Base-by-base conservation (phyloP, 2,329 filamentous ascomycete genomes). In the Metarhizium album region DNA sequence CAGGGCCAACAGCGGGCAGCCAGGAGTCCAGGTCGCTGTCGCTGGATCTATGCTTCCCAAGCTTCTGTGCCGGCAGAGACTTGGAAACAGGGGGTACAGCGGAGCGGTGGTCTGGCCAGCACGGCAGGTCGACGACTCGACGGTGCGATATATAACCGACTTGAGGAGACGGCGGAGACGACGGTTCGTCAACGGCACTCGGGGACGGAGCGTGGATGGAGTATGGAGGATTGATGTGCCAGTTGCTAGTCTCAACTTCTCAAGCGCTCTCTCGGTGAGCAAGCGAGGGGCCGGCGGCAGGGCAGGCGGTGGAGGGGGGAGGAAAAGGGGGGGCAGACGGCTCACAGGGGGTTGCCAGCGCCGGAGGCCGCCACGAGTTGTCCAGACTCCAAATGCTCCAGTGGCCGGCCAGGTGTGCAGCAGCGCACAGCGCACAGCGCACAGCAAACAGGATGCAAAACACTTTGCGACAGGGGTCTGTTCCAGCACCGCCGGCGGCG, bases 121-220 rank as follows among this genome's bases (percentile, higher is more conserved):
- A 18, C 29, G 27, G 24, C 31, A 42, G 42, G 42, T 33, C 50
- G 22, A 38, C 45, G 49, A 20, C 40, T 22, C 22, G 40, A 48
- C 11, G 46, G 31, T 45, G 50, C 50, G 50, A 48, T 42, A 42
- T 42, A 52, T 33, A 46, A 29, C 11, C 46, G 46, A 48, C 46
- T 24, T 46, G 20, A 37, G 48, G 46, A 46, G 42, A 27, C 31
- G 33, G 46, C n/a, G n/a, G n/a, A n/a, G n/a, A n/a, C n/a, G n/a
- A n/a, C n/a, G n/a, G n/a, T n/a, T n/a, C n/a, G n/a, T 48, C 46
- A 46, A 46, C 50, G 42, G 33, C 50, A 45, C 27, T 29, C 27
- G 27, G 11, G 27, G 50, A 5, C 47, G 14, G 22, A 16, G 29
- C 18, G 45, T n/a, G n/a, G n/a, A n/a, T n/a, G n/a, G n/a, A n/a